Conservation (phyloP, 306 rosid genomes). For the Canavalia gladiata region DNA sequence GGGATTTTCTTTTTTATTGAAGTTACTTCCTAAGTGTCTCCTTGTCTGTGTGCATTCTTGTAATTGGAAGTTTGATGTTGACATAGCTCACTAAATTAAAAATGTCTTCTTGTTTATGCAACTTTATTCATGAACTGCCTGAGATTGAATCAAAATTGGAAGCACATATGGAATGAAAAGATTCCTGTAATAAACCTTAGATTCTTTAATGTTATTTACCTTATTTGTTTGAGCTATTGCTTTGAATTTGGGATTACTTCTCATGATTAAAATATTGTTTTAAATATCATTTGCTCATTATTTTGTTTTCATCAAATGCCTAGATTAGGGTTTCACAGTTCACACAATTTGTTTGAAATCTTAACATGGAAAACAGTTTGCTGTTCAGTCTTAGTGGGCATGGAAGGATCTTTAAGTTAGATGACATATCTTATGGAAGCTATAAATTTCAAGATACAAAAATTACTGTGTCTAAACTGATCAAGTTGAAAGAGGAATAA, state of each 20-base stretch:
- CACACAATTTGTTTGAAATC: neutral
- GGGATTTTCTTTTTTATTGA: neutral
- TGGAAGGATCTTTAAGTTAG: neutral
- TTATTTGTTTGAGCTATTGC: neutral
- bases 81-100: neutral
- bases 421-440: conserved; percentile 15
- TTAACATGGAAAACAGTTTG: neutral
- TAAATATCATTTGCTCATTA: conserved; percentile 1
- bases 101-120: neutral
- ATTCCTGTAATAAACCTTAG: conserved; percentile 7
- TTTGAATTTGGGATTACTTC: conserved; percentile 11
- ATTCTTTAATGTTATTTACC: neutral
- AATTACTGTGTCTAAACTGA: neutral
- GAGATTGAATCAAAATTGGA: conserved; percentile 15
- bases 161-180: conserved; percentile 27
- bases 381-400: neutral
- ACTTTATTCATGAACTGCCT: neutral
- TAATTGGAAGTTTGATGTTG: neutral
- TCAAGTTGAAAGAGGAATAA: conserved; percentile 19
- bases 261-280: neutral
- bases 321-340: neutral
- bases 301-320: neutral
- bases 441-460: conserved; percentile 7
- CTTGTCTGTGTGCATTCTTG: neutral
- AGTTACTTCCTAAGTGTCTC: neutral